Conservation (phyloP, 108 stramenopile genomes). For the Cyclotella baltica region DNA sequence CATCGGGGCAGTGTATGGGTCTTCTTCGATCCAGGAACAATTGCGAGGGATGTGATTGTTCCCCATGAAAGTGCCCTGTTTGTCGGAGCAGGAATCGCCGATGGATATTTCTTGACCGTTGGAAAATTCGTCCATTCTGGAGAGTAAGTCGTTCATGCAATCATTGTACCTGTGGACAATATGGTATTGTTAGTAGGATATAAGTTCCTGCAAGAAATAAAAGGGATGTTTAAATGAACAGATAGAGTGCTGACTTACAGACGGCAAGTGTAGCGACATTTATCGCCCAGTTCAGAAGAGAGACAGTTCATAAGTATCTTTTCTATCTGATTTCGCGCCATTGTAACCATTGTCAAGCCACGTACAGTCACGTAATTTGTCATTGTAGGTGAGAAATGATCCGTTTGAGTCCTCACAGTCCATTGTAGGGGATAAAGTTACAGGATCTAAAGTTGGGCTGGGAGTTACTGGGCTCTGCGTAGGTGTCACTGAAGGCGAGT, state of each 20-base stretch:
- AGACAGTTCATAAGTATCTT: conserved; percentile 51
- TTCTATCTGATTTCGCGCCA: conserved; percentile 47
- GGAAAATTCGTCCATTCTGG: conserved; percentile 15
- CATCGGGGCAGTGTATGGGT: conserved; percentile 38
- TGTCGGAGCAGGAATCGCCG: conserved; percentile 42
- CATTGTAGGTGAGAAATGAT: conserved; percentile 43
- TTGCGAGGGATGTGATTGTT: conserved; percentile 36
- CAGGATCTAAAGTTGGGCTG: conserved; percentile 7
- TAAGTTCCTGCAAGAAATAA: too few relatives aligned
- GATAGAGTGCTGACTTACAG: too few relatives aligned
- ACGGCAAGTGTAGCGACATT: conserved; percentile 48
- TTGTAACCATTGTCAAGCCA: conserved; percentile 55
- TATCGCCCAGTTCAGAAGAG: conserved; percentile 32
- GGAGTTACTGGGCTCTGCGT: conserved; percentile 1
- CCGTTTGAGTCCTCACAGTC: conserved; percentile 36
- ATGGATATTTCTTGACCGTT: conserved; percentile 28
- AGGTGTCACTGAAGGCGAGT: neutral
- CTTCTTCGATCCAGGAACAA: conserved; percentile 48
- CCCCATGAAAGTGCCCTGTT: conserved; percentile 32
- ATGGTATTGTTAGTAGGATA: too few relatives aligned
- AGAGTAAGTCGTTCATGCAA: conserved; percentile 41
- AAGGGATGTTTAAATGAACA: too few relatives aligned
- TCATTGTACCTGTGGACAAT: too few relatives aligned
- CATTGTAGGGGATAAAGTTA: conserved; percentile 33
- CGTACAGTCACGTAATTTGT: conserved; percentile 34